A percentile compares a stretch with the other conserved stretches of the same genome.
phyloP scores from a whole-genome alignment of 179 eudicot genomes.

The Drosera spatulata region DNA sequence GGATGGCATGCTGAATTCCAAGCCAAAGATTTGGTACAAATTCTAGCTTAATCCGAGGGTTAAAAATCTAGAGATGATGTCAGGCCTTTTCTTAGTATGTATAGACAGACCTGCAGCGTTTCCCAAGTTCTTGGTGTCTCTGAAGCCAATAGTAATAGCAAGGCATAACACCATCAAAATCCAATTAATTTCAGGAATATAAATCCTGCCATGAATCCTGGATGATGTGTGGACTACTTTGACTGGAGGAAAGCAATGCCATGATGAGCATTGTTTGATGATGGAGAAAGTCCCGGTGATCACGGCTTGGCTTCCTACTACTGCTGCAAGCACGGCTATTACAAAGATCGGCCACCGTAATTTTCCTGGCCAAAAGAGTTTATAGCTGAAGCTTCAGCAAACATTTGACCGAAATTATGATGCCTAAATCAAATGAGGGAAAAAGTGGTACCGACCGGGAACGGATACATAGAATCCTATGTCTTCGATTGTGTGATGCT shows the following conservation, averaged over 20 bases:
- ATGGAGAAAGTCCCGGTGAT: slow-evolving; percentile 51
- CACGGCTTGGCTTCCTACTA: slow-evolving; percentile 55
- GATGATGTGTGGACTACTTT: slow-evolving; percentile 51
- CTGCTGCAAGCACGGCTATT: slow-evolving; percentile 34
- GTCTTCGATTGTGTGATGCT: slow-evolving; percentile 47
- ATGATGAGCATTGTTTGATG: slow-evolving; percentile 39
- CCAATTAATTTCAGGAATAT: slow-evolving; percentile 54
- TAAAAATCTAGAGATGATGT: no score
- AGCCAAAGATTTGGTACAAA: no score
- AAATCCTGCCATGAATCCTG: slow-evolving; percentile 41
- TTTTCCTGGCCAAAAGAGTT: no score
- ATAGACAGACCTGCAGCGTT: slow-evolving; percentile 31
- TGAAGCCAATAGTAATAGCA: slow-evolving; percentile 35
- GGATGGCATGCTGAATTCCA: no score
- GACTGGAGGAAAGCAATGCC: slow-evolving; percentile 47
- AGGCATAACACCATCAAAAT: slow-evolving; percentile 35
- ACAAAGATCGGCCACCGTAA: background rate
- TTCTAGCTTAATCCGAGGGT: no score
- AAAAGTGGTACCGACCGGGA: slow-evolving; percentile 20
- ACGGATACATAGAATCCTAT: slow-evolving; percentile 83
- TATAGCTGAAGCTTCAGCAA: no score
- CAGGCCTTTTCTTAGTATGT: no score
- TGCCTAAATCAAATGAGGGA: background rate
- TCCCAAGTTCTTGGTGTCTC: slow-evolving; percentile 26
- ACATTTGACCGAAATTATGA: no score